Evolutionary conservation across 1,284 basidiomycete species (phyloP).

Genomic region (Malassezia sp.): DNA sequence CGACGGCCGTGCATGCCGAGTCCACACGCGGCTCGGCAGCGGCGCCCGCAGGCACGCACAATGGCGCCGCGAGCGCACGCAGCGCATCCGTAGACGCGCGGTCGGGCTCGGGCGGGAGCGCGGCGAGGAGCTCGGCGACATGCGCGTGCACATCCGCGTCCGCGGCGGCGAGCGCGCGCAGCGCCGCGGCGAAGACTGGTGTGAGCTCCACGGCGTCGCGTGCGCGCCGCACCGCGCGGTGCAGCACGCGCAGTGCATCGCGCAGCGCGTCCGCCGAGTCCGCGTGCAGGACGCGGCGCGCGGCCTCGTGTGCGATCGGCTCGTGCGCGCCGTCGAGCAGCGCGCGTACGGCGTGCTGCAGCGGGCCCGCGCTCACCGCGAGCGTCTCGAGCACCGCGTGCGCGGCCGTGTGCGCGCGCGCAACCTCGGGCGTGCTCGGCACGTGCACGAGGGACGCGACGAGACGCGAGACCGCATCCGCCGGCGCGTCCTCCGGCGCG

Average conservation of each 20-base stretch:
- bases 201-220: neutral
- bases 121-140: neutral
- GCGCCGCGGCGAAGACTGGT: neutral
- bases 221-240: neutral
- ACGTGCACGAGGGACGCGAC: neutral
- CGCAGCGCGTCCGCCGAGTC: neutral
- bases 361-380: neutral
- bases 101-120: neutral
- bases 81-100: neutral
- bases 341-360: neutral
- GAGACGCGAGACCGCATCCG: slow-evolving; percentile 1
- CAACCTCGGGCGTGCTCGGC: neutral
- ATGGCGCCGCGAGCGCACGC: no score
- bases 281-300: neutral
- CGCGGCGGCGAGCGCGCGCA: slow-evolving; percentile 2
- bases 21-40: no score
- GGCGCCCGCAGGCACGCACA: no score
- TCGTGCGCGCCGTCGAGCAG: neutral
- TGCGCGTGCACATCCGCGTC: neutral
- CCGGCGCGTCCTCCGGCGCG: neutral
- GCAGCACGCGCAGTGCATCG: neutral
- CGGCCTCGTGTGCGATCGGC: neutral
- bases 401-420: neutral
- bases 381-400: neutral
- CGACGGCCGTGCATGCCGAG: no score